These are phyloP conservation scores for Aspergillus sp. DNA, from an alignment of 2,329 filamentous ascomycete genomes.

Conservation along the genomic window DNA sequence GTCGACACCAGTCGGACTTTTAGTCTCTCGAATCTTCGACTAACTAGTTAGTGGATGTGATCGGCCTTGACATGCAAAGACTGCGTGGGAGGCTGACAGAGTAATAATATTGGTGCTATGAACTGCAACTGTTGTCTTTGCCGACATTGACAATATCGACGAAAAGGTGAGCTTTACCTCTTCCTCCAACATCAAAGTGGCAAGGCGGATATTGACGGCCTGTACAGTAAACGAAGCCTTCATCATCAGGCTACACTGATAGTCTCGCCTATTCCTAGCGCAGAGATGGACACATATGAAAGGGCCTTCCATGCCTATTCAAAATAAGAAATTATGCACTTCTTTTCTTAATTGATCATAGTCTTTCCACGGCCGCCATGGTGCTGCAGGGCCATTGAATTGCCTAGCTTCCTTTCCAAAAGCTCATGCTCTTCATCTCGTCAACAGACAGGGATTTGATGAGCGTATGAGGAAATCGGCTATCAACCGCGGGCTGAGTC, in stretches of 20 bases:
- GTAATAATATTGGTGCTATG: not conserved
- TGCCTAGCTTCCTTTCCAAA: conserved; percentile 24
- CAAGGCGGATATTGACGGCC: not conserved
- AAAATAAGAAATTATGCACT: no score
- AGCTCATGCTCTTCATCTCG: conserved; percentile 35
- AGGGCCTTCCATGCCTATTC: no score
- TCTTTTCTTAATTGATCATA: no score
- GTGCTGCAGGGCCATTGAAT: not conserved
- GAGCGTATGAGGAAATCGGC: conserved; percentile 38
- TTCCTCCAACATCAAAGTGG: not conserved
- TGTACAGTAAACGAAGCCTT: no score
- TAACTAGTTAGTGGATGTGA: not conserved
- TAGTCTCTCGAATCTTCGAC: not conserved
- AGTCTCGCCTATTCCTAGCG: no score
- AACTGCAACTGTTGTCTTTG: not conserved
- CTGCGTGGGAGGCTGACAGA: not conserved
- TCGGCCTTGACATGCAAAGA: not conserved
- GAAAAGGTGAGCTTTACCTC: not conserved
- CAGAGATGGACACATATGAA: no score
- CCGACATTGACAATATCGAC: no score
- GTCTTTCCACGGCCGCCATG: no score
- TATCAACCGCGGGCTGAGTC: conserved; percentile 24
- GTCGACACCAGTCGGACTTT: not conserved
- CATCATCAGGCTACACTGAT: no score
- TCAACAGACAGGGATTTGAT: conserved; percentile 31